These are phyloP conservation scores for Diaporthe batatas DNA, from an alignment of 2,329 filamentous ascomycete genomes.

Conservation along the genomic window DNA sequence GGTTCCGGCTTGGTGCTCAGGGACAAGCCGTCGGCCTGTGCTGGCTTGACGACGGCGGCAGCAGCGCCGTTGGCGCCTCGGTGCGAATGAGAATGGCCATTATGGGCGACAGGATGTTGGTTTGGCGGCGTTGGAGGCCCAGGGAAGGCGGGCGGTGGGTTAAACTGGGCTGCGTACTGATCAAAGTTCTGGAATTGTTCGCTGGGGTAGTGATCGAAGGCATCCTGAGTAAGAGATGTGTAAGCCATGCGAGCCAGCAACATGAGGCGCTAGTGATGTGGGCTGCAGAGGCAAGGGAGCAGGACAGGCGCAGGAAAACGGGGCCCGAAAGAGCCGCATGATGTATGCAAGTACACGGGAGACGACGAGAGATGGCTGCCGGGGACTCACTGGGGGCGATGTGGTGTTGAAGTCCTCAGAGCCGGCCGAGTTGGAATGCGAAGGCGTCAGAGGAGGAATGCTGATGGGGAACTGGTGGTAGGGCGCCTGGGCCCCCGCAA, in stretches of 20 bases:
- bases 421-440: conserved; percentile 66
- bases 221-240: conserved; percentile 60
- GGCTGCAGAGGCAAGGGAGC: conserved; percentile 45
- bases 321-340: conserved; percentile 31
- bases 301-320: conserved; percentile 43
- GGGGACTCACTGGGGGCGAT: conserved; percentile 66
- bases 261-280: conserved; percentile 46
- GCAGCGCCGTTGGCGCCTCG: conserved; percentile 45
- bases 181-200: conserved; percentile 66
- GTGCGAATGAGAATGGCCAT: conserved; percentile 47
- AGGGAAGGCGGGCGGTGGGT: conserved; percentile 55
- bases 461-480: conserved; percentile 63
- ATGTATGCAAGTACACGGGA: conserved; percentile 34
- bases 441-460: conserved; percentile 67
- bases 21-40: conserved; percentile 50
- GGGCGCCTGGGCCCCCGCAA: conserved; percentile 58
- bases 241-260: conserved; percentile 47
- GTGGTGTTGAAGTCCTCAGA: conserved; percentile 69
- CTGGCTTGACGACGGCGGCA: conserved; percentile 44
- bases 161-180: conserved; percentile 58
- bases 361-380: neutral
- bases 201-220: conserved; percentile 61
- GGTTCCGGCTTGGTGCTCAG: conserved; percentile 56
- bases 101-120: conserved; percentile 48
- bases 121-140: conserved; percentile 67